These are phyloP conservation scores for Talaromyces sp. DNA, from an alignment of 2,329 filamentous ascomycete genomes.

Conservation along the genomic window DNA sequence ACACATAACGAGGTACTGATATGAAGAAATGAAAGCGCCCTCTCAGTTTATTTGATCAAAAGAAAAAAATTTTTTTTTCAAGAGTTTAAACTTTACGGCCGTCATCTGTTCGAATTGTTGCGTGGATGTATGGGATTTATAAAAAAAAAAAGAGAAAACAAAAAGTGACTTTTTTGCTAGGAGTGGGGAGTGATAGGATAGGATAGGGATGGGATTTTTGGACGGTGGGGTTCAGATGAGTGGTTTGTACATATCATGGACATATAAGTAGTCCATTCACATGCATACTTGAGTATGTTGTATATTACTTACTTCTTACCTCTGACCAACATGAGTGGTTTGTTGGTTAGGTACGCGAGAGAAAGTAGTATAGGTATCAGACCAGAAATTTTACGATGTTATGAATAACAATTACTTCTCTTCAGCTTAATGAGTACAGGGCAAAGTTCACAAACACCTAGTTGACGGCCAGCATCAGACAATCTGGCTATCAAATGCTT, in stretches of 20 bases:
- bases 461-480: no score
- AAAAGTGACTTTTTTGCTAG: neutral
- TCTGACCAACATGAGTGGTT: neutral
- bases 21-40: neutral
- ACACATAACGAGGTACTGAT: neutral
- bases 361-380: neutral
- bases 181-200: neutral
- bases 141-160: neutral
- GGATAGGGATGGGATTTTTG: neutral
- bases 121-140: neutral
- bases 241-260: conserved; percentile 1
- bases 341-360: neutral
- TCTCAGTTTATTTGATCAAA: neutral
- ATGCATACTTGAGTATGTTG: neutral
- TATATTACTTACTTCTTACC: neutral
- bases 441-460: no score
- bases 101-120: neutral
- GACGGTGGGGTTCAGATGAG: neutral
- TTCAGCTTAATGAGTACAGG: neutral
- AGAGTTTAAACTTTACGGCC: neutral
- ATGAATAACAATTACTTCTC: neutral
- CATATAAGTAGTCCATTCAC: neutral
- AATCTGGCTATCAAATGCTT: neutral
- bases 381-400: neutral
- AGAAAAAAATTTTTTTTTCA: neutral